Conservation (phyloP, 208 protist genomes). For the Entamoeba moshkovskii region DNA sequence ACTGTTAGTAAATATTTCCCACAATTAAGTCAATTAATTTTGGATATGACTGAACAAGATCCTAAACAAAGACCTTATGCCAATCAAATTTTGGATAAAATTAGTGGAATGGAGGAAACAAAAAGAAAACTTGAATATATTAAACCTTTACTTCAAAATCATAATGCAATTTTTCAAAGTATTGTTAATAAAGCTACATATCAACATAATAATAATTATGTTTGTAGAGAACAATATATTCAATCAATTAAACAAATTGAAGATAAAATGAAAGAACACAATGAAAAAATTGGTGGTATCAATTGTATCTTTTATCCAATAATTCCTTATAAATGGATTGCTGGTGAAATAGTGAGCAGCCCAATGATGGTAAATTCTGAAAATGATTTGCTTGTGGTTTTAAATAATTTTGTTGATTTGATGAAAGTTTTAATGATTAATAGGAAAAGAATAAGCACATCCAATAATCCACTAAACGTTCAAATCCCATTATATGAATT, state of each 20-base stretch:
- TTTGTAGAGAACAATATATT: not conserved
- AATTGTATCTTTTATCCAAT: not conserved
- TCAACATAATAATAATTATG: not conserved
- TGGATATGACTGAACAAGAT: not conserved
- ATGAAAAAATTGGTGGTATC: not conserved
- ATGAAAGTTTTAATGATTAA: not conserved
- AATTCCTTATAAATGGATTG: not conserved
- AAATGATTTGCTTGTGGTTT: not conserved
- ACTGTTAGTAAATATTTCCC: not conserved
- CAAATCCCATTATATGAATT: not conserved
- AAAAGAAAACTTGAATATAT: not conserved
- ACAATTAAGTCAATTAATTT: not conserved
- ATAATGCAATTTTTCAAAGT: not conserved
- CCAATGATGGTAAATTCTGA: not conserved
- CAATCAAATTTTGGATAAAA: not conserved
- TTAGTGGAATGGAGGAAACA: not conserved
- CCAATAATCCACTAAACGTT: not conserved
- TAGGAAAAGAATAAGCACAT: not conserved
- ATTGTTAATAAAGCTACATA: not conserved
- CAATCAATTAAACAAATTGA: not conserved
- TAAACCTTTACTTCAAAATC: not conserved
- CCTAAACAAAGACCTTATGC: not conserved
- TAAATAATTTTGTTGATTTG: not conserved
- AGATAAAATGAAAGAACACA: not conserved
- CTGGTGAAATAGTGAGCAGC: not conserved